phyloP scores from a whole-genome alignment of 805 yeast genomes.

The Priceomyces haplophilus region DNA sequence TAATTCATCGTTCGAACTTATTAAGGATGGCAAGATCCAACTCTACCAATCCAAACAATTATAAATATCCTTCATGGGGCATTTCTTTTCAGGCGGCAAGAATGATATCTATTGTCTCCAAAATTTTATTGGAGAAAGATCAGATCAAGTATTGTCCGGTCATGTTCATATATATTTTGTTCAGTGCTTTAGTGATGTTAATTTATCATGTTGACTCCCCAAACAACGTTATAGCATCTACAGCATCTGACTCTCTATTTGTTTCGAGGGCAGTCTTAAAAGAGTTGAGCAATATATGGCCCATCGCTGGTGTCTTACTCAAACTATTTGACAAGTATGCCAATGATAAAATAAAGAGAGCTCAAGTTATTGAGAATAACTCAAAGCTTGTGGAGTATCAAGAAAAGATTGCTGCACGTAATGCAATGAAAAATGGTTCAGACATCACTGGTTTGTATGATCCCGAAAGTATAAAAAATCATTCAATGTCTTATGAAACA shows the following conservation, averaged over 20 bases:
- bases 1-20: constrained; percentile 69
- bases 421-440: constrained; percentile 21
- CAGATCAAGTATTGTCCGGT: constrained; percentile 55
- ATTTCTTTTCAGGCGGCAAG: constrained; percentile 80
- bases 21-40: constrained; percentile 45
- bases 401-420: constrained; percentile 26
- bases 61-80: constrained; percentile 70
- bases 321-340: constrained; percentile 42
- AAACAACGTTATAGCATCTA: constrained; percentile 37
- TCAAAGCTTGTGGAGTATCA: constrained; percentile 37
- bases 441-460: constrained; percentile 18
- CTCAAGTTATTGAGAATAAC: constrained; percentile 37
- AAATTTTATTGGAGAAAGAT: constrained; percentile 48
- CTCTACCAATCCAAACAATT: constrained; percentile 40
- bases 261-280: constrained; percentile 36
- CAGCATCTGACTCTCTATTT: constrained; percentile 41
- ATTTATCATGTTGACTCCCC: constrained; percentile 60
- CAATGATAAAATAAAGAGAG: constrained; percentile 40
- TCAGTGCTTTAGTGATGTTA: constrained; percentile 66
- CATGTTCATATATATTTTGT: constrained; percentile 55
- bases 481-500: neutral
- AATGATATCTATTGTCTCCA: constrained; percentile 63
- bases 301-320: constrained; percentile 35
- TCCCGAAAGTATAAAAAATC: constrained; percentile 1
- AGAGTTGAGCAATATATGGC: constrained; percentile 38